These are phyloP conservation scores for Plasmodium ovale DNA, from an alignment of 169 alveolate genomes.

Conservation along the genomic window DNA sequence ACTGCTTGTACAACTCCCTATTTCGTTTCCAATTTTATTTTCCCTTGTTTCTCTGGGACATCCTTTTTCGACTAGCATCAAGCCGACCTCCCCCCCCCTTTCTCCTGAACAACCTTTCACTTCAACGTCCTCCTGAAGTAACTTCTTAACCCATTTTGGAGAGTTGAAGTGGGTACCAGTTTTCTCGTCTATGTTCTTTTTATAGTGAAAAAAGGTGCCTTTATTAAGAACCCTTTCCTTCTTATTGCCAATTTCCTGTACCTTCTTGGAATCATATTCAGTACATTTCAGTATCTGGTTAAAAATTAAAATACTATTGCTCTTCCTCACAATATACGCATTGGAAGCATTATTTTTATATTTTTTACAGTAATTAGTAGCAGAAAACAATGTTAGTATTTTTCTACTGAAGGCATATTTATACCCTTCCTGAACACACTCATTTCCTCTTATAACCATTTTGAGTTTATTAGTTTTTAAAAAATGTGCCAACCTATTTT, in stretches of 20 bases:
- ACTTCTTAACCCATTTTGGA: too few species aligned
- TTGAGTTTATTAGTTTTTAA: conserved; percentile 87
- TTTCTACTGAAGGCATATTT: conserved; percentile 93
- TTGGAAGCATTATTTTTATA: conserved; percentile 85
- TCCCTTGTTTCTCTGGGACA: too few species aligned
- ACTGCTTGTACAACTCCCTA: too few species aligned
- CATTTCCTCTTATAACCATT: conserved; percentile 94
- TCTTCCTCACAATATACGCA: conserved; percentile 35
- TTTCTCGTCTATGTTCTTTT: too few species aligned
- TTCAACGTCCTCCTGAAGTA: too few species aligned
- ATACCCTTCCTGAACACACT: conserved; percentile 96
- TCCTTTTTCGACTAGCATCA: too few species aligned
- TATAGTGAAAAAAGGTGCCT: too few species aligned
- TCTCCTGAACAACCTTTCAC: too few species aligned
- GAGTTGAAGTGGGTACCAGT: too few species aligned
- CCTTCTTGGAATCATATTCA: background rate
- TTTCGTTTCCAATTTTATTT: too few species aligned
- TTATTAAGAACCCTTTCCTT: background rate
- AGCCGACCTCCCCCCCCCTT: too few species aligned
- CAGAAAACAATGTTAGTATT: conserved; percentile 93
- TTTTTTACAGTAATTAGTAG: conserved; percentile 95
- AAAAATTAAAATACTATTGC: conserved; percentile 30
- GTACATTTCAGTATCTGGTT: conserved; percentile 51
- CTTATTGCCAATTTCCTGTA: background rate
- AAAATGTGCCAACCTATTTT: conserved; percentile 90